Evolutionary conservation across 2,329 filamentous ascomycete genomes (phyloP), one percentile per base, ranked within the genome.

Genomic region (Aspergillus phoenicis): DNA sequence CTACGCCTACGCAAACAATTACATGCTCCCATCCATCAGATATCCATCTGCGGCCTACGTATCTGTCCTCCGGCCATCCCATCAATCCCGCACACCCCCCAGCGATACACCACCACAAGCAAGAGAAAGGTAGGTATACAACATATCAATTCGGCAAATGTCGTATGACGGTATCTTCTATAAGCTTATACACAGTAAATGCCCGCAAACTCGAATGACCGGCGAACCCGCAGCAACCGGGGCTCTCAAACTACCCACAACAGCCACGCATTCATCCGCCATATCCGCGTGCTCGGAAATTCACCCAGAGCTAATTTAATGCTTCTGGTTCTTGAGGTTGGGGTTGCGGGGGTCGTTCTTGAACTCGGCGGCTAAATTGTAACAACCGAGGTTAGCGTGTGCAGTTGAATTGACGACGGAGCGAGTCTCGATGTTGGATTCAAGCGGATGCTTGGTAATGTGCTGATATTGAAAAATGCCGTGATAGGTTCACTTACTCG

Each of bases 321-420:
- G 76, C 70, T 77, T 75, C 64, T 62, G 52, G 52, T 68, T 66
- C 70, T 77, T 74, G 47, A 71, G 70, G 68, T 80, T 77, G 62
- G 79, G 79, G 72, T 97, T 97, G 80, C 93, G 89, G 69, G 93
- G 92, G 82, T 98, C 94, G 85, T 97, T 96, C 89, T 93, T 96
- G 87, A 87, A 97, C 84, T 98, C 92, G 72, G 91, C 91, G 83
- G 88, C 94, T 98, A 54, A 26, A 59, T 43, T 49, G 48, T 58
- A 49, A 49, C 6, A 56, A 61, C 52, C 26, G 30, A 54, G 48
- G 64, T 74, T 67, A 73, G 70, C 60, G 15, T 22, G 10, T 38
- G 24, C 24, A 26, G 52, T 64, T 24, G 20, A n/a, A 15, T 13
- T 30, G 15, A 30, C 3, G 15, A 30, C 3, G 13, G n/a, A 24